phyloP scores from a whole-genome alignment of 148 eudicot genomes.

The Rhododendron ovatum region DNA sequence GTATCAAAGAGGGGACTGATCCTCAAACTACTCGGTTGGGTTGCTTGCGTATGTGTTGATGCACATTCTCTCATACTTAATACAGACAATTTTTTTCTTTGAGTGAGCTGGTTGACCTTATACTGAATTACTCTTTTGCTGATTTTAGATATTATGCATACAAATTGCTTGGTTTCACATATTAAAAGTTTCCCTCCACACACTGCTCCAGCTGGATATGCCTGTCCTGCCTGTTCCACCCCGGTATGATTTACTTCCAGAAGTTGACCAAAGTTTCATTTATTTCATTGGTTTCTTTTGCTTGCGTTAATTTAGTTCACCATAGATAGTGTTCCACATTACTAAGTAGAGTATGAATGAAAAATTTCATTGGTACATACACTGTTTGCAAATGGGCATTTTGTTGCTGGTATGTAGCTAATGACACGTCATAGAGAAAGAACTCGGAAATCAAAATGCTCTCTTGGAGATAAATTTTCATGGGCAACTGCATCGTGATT shows the following conservation, averaged over 20 bases:
- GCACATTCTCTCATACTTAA: not conserved
- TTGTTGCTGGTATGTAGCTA: constrained; percentile 5
- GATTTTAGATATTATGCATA: constrained; percentile 74
- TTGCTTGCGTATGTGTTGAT: constrained; percentile 82
- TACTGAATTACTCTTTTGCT: not conserved
- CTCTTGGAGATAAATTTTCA: not conserved
- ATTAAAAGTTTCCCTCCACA: constrained; percentile 80
- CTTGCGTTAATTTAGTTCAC: not conserved
- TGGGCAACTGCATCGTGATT: not conserved
- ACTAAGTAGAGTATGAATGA: not conserved
- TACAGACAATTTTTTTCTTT: not conserved
- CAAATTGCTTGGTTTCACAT: constrained; percentile 83
- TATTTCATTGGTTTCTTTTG: not conserved
- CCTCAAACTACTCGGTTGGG: constrained; percentile 86
- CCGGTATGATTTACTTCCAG: constrained; percentile 46
- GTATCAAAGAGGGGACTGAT: constrained; percentile 58
- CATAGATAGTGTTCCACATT: constrained; percentile 4
- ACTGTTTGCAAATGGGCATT: constrained; percentile 3
- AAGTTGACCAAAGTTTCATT: not conserved
- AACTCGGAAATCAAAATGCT: constrained; percentile 7
- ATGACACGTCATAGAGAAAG: constrained; percentile 1
- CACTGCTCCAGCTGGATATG: constrained; percentile 96
- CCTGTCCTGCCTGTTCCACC: constrained; percentile 80
- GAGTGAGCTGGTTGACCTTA: not conserved
- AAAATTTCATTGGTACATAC: not conserved